These are phyloP conservation scores for Odontarrhena argentea DNA, from an alignment of 345 rosid species.

Conservation along the genomic window DNA sequence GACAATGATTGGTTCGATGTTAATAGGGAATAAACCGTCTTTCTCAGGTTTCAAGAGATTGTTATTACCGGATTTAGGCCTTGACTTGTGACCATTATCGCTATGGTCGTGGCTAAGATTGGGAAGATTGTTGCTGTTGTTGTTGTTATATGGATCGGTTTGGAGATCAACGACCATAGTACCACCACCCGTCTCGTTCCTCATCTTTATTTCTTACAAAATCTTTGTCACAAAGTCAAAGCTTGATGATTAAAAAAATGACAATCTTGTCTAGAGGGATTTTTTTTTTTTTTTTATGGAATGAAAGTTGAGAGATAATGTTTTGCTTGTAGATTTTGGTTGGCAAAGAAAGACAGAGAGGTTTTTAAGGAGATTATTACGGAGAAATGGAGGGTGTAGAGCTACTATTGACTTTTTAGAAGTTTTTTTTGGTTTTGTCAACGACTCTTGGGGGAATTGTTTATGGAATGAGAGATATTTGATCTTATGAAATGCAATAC, in stretches of 20 bases:
- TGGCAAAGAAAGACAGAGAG: constrained; percentile 28
- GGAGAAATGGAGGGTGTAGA: constrained; percentile 34
- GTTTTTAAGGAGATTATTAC: constrained; percentile 31
- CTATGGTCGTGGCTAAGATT: constrained; percentile 5
- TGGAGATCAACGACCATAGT: constrained; percentile 42
- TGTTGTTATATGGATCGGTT: constrained; percentile 32
- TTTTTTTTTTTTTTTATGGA: constrained; percentile 10
- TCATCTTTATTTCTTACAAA: constrained; percentile 34
- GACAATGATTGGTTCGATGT: constrained; percentile 23
- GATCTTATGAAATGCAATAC: constrained; percentile 19
- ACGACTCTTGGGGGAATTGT: constrained; percentile 34
- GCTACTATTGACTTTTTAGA: constrained; percentile 21
- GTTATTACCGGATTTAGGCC: constrained; percentile 52
- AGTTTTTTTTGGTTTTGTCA: constrained; percentile 16
- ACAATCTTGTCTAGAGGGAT: not conserved
- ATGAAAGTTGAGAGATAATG: constrained; percentile 28
- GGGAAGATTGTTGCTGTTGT: constrained; percentile 10
- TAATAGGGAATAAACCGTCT: constrained; percentile 35
- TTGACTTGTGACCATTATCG: constrained; percentile 23
- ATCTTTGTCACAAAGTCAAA: constrained; percentile 34
- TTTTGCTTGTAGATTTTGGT: constrained; percentile 33
- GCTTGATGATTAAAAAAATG: constrained; percentile 15
- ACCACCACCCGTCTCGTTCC: constrained; percentile 40
- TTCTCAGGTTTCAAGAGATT: constrained; percentile 53
- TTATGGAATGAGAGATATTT: constrained; percentile 11